Evolutionary conservation across 2,329 filamentous ascomycete genomes (phyloP), one percentile per base, ranked within the genome.

Genomic region (Claviceps sp.): DNA sequence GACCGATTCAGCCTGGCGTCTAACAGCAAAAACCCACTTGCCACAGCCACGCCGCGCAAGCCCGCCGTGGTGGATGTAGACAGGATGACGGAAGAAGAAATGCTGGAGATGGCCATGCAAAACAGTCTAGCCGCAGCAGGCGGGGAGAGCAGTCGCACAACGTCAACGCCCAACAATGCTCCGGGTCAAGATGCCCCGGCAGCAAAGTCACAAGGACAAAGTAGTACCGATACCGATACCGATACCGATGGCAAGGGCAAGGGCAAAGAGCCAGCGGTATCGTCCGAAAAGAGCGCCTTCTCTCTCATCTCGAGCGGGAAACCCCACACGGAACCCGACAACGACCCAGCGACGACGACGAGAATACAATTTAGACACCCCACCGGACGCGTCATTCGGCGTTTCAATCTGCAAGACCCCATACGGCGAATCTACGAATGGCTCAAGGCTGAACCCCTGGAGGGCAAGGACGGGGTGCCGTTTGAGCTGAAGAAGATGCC

Each of bases 41-140:
- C 88, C 24, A 85, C 82, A 64, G 52, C 66, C 16, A 60, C 63
- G 34, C 76, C 82, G 3, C 85, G 88, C 62, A 76, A 77, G 52
- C 73, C 79, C 46, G 84, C 84, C 63, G 75, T 79, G 50, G 75
- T 86, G 51, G 87, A 91, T 57, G 79, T 96, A 2, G 85, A 86
- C 54, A 82, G 86, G 41, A 91, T 98, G 84, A 95, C 88, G 0
- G 93, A 98, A 64, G 90, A 97, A 48, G 90, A 98, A 70, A 95
- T 95, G 89, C 72, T 98, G 59, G 86, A 96, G 67, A 83, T 96
- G 78, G 93, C 93, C 0, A 68, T 98, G 63, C 82, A 90, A 65
- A 93, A 94, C 70, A 96, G 90, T 63, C 71, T 97, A 46, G 83
- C 81, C 14, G 78, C 76, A 1, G 64, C 59, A 16, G 59, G 59